Evolutionary conservation across 2,329 filamentous ascomycete genomes (phyloP), one percentile per base, ranked within the genome.

Genomic region (Phialophora tarda): DNA sequence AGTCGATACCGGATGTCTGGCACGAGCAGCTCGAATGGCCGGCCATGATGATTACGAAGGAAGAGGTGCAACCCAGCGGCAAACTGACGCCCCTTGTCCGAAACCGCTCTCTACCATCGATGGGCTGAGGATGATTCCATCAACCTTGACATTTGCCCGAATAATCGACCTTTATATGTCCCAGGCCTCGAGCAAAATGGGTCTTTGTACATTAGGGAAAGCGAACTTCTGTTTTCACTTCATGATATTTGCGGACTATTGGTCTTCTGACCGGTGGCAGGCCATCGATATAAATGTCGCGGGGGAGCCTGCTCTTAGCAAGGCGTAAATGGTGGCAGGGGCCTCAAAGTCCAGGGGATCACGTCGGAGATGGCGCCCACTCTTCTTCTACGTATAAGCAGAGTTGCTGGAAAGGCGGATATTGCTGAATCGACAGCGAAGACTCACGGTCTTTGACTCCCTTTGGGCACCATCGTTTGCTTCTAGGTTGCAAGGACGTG

Each of bases 21-120:
- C 69, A 72, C n/a, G 66, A 69, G 51, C 73, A 73, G 60, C 66
- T 76, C 23, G 53, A 64, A 14, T 76, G 74, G 74, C 74, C 74
- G 7, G 55, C 64, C 8, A 58, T 55, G 32, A 53, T 53, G 59
- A 51, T 61, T 11, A 61, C 30, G 23, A 53, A 24, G 51, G 48
- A 53, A 61, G 44, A 41, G 10, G 47, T 11, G 8, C 30, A 47
- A 50, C 28, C 59, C 47, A 61, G 47, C 32, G 24, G 3, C 10
- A 26, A 61, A 24, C 28, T 23, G 32, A 30, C 30, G 14, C 11
- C 47, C 17, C 23, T 61, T 11, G 30, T 30, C 23, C 44, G 30
- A 12, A 51, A 14, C 24, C 44, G 23, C 14, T 24, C 59, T 28
- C 11, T 32, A 21, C 7, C 48, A 28, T 51, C 48, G 14, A 54